A percentile compares a stretch with the other conserved stretches of the same genome.
Evolutionary conservation across 2,329 filamentous ascomycete genomes (phyloP).

Genomic region (Allantophomopsis cytisporea): DNA sequence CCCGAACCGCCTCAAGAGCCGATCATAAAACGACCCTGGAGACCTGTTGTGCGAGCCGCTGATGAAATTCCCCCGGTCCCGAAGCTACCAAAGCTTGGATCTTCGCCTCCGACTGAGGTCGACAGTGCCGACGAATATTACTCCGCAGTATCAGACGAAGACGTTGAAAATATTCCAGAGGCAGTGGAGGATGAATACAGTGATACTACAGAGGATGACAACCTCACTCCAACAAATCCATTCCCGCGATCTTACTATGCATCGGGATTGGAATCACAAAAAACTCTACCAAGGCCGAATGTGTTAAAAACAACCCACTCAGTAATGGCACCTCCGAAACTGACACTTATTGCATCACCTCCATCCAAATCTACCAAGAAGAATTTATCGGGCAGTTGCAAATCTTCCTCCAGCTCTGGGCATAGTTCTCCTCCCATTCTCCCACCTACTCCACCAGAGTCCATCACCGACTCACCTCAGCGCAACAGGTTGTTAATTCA

Average conservation of each 20-base stretch:
- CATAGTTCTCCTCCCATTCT: slow-evolving; percentile 28
- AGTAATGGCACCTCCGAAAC: slow-evolving; percentile 24
- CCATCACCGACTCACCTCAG: slow-evolving; percentile 22
- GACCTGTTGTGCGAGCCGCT: slow-evolving; percentile 36
- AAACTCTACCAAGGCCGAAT: slow-evolving; percentile 17
- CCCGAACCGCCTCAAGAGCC: slow-evolving; percentile 55
- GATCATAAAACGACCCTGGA: slow-evolving; percentile 56
- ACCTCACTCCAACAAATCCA: slow-evolving; percentile 9
- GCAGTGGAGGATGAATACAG: slow-evolving; percentile 6
- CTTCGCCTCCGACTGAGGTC: not conserved
- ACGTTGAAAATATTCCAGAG: slow-evolving; percentile 4
- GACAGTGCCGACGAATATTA: slow-evolving; percentile 1
- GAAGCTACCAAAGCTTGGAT: not conserved
- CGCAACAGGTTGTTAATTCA: too few species aligned
- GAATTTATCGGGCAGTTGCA: slow-evolving; percentile 30
- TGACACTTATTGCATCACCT: slow-evolving; percentile 27
- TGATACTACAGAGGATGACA: slow-evolving; percentile 14
- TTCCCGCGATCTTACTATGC: slow-evolving; percentile 16
- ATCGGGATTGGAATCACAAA: slow-evolving; percentile 13
- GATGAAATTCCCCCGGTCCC: too few species aligned
- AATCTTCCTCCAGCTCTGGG: slow-evolving; percentile 44
- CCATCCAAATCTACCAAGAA: slow-evolving; percentile 30
- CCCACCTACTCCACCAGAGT: slow-evolving; percentile 29
- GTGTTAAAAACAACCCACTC: slow-evolving; percentile 19
- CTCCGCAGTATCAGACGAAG: not conserved